Evolutionary conservation across 441 rosid species (phyloP).

Genomic region (Erysimum pusillum): DNA sequence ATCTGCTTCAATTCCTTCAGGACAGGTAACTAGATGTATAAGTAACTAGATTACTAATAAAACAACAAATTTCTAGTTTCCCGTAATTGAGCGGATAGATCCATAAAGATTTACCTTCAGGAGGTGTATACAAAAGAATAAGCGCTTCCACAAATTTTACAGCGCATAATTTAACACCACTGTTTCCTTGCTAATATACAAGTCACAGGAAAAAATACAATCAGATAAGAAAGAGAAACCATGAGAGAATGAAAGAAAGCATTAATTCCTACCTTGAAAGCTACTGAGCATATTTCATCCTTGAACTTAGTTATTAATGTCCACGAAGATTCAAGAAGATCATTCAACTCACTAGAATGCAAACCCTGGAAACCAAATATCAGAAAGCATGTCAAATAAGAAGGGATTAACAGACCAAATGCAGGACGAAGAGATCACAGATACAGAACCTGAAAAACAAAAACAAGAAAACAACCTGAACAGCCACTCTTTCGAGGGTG

Average conservation of each 20-base stretch:
- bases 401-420: not conserved
- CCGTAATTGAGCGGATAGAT: conserved; percentile 36
- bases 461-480: conserved; percentile 62
- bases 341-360: conserved; percentile 73
- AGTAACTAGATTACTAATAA: conserved; percentile 34
- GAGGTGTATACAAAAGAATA: conserved; percentile 87
- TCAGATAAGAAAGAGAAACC: conserved; percentile 46
- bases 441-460: conserved; percentile 6
- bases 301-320: conserved; percentile 84
- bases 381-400: not conserved
- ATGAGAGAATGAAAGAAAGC: conserved; percentile 31
- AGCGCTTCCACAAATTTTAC: conserved; percentile 93
- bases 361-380: conserved; percentile 65
- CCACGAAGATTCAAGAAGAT: conserved; percentile 82
- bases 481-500: conserved; percentile 68
- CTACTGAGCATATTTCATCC: conserved; percentile 81
- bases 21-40: conserved; percentile 40
- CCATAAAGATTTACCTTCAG: conserved; percentile 63
- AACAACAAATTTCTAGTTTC: conserved; percentile 13
- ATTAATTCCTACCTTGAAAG: conserved; percentile 72
- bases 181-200: conserved; percentile 77
- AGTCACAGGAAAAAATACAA: conserved; percentile 38
- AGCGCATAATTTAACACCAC: conserved; percentile 82
- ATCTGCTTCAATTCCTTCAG: conserved; percentile 65
- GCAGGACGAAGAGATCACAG: not conserved